Evolutionary conservation across 2,329 filamentous ascomycete genomes (phyloP).

Genomic region (Penicillium sp.): DNA sequence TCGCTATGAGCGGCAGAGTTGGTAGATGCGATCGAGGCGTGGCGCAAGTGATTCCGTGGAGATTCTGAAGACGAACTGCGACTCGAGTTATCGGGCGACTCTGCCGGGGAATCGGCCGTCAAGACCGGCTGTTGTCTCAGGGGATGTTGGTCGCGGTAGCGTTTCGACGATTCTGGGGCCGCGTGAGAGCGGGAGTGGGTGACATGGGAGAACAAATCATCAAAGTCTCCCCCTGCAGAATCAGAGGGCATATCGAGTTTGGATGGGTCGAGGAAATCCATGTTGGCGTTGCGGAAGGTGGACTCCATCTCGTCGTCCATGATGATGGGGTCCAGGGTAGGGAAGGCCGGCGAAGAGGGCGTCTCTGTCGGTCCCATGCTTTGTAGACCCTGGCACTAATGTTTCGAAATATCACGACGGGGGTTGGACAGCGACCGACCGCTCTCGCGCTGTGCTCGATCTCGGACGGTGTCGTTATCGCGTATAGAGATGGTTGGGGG

Average conservation of each 20-base stretch:
- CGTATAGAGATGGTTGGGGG: slow-evolving; percentile 20
- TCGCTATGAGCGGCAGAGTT: slow-evolving; percentile 46
- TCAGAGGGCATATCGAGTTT: slow-evolving; percentile 42
- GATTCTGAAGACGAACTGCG: slow-evolving; percentile 50
- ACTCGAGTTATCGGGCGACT: slow-evolving; percentile 50
- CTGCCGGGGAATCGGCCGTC: slow-evolving; percentile 47
- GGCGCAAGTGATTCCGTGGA: slow-evolving; percentile 45
- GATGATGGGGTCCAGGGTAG: slow-evolving; percentile 46
- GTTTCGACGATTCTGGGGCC: slow-evolving; percentile 34
- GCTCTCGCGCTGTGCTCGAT: slow-evolving; percentile 10
- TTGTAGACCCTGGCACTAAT: slow-evolving; percentile 15
- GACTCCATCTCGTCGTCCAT: slow-evolving; percentile 50
- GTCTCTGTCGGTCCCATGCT: slow-evolving; percentile 44
- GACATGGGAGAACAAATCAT: slow-evolving; percentile 45
- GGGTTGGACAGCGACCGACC: slow-evolving; percentile 17
- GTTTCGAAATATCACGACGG: slow-evolving; percentile 5
- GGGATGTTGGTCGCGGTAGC: slow-evolving; percentile 38
- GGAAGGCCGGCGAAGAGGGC: slow-evolving; percentile 43
- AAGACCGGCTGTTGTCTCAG: slow-evolving; percentile 40
- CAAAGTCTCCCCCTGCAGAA: slow-evolving; percentile 46
- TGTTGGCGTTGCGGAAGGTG: slow-evolving; percentile 45
- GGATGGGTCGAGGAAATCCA: slow-evolving; percentile 48
- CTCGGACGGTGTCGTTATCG: slow-evolving; percentile 10
- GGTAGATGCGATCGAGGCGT: slow-evolving; percentile 47
- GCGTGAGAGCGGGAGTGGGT: slow-evolving; percentile 37